phyloP scores from a whole-genome alignment of 2,329 filamentous ascomycete genomes.

The Sporothrix protearum region DNA sequence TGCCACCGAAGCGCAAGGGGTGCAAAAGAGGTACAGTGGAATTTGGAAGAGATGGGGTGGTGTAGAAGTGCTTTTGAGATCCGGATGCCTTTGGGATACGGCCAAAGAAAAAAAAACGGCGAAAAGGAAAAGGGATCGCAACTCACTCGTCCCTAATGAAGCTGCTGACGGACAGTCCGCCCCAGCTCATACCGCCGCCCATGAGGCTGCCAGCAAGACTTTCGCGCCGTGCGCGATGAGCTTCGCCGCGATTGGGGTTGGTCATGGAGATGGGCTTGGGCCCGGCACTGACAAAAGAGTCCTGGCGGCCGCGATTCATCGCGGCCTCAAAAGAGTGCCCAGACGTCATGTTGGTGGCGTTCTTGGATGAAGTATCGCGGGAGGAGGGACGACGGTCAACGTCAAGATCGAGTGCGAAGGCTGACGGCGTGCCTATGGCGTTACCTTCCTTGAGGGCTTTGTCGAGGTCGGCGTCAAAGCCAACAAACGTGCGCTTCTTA shows the following conservation, averaged over 20 bases:
- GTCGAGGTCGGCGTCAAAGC: slow-evolving; percentile 29
- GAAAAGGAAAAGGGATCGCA: neutral
- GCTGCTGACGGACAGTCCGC: slow-evolving; percentile 90
- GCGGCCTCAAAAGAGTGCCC: slow-evolving; percentile 57
- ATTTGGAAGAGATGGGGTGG: neutral
- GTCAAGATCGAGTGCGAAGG: slow-evolving; percentile 29
- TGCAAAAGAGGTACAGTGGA: neutral
- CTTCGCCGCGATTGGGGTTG: slow-evolving; percentile 61
- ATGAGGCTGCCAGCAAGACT: slow-evolving; percentile 62
- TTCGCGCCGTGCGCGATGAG: slow-evolving; percentile 57
- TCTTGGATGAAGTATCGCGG: neutral
- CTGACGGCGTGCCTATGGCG: slow-evolving; percentile 17
- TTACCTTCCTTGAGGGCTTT: slow-evolving; percentile 33
- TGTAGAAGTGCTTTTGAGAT: neutral
- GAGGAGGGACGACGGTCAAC: neutral
- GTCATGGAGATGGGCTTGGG: slow-evolving; percentile 65
- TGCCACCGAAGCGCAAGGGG: neutral
- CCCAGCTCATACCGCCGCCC: slow-evolving; percentile 94
- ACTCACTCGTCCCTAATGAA: slow-evolving; percentile 98
- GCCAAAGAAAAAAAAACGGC: neutral
- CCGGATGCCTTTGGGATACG: neutral
- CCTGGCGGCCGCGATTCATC: slow-evolving; percentile 57
- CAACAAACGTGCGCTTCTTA: neutral
- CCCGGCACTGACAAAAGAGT: slow-evolving; percentile 63
- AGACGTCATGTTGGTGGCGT: slow-evolving; percentile 53